phyloP scores from a whole-genome alignment of 2,329 filamentous ascomycete genomes.

The Colletotrichum simmondsii region DNA sequence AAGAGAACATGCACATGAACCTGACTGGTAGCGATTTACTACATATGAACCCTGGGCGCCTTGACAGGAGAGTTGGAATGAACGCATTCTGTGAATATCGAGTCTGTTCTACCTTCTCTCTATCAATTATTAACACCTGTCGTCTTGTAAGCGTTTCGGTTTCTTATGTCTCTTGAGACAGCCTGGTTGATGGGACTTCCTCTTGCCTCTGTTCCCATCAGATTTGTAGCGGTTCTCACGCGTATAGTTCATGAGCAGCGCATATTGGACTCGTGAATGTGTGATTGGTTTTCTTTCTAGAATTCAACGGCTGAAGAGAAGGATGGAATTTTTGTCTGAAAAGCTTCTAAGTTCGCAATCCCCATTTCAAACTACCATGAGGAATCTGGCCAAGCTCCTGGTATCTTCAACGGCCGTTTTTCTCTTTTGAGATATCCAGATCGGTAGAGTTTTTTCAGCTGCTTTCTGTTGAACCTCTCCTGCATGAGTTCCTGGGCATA shows the following conservation, averaged over 20 bases:
- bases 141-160: background rate
- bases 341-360: no score
- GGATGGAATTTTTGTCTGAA: background rate
- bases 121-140: background rate
- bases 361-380: background rate
- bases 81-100: background rate
- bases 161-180: background rate
- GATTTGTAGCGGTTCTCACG: background rate
- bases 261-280: no score
- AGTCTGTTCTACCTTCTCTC: background rate
- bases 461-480: background rate
- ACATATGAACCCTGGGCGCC: background rate
- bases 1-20: background rate
- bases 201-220: background rate
- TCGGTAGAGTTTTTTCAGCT: background rate
- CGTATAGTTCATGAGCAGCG: background rate
- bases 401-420: background rate
- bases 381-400: background rate
- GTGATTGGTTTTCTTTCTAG: no score
- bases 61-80: background rate
- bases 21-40: background rate
- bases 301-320: background rate
- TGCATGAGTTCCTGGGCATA: background rate
- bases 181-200: background rate
- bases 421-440: conserved; percentile 1